A percentile compares a stretch with the other conserved stretches of the same genome.
Conservation (phyloP, 164 flowering plant genomes). For the Cinnamomum micranthum region DNA sequence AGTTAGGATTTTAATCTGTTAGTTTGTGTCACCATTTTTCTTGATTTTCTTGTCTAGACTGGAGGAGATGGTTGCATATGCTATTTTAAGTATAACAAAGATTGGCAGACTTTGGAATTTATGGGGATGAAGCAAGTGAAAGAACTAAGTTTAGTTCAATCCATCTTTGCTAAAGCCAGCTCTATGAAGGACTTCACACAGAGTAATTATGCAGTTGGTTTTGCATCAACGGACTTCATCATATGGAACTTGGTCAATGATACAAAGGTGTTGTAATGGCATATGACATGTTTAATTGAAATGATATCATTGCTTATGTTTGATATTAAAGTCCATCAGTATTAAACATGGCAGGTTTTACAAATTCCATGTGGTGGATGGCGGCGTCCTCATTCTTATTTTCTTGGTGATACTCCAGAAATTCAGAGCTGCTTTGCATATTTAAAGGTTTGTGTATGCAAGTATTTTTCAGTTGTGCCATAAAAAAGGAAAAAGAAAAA, state of each 20-base stretch:
- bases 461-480: background rate
- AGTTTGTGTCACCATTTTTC: background rate
- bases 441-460: slow-evolving; percentile 60
- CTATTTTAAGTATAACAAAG: slow-evolving; percentile 53
- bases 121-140: slow-evolving; percentile 89
- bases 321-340: background rate
- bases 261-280: slow-evolving; percentile 48
- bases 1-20: background rate
- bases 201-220: slow-evolving; percentile 69
- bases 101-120: slow-evolving; percentile 49
- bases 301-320: background rate
- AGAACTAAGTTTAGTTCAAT: slow-evolving; percentile 74
- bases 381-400: slow-evolving; percentile 94
- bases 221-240: slow-evolving; percentile 78
- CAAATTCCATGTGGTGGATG: slow-evolving; percentile 96
- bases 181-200: slow-evolving; percentile 31
- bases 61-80: slow-evolving; percentile 98
- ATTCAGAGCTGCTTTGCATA: slow-evolving; percentile 70
- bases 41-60: slow-evolving; percentile 44
- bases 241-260: slow-evolving; percentile 74
- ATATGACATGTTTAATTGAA: background rate
- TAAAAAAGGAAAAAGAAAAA: no score
- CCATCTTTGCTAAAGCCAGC: slow-evolving; percentile 36
- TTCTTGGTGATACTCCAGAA: slow-evolving; percentile 75
- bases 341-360: slow-evolving; percentile 43